Evolutionary conservation across 2,329 filamentous ascomycete genomes (phyloP).

Genomic region (Ophiostoma himal-ulmi): DNA sequence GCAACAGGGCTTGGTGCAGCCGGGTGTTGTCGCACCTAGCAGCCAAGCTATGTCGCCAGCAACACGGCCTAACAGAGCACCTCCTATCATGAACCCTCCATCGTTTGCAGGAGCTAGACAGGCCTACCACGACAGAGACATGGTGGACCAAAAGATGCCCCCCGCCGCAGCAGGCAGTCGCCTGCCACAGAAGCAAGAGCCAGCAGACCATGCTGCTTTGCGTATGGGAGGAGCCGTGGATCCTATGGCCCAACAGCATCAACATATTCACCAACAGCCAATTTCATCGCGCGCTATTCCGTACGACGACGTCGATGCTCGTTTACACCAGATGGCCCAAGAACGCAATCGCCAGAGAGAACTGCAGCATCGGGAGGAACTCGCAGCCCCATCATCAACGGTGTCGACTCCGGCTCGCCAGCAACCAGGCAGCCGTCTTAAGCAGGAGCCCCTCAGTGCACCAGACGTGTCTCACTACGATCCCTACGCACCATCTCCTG

Average conservation of each 20-base stretch:
- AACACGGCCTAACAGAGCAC: conserved; percentile 29
- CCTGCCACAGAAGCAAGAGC: conserved; percentile 8
- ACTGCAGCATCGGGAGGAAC: conserved; percentile 28
- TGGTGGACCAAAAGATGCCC: conserved; percentile 20
- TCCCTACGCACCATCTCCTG: conserved; percentile 14
- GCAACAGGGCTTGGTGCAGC: conserved; percentile 21
- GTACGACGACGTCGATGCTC: conserved; percentile 27
- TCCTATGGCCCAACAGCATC: conserved; percentile 14
- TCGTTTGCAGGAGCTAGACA: conserved; percentile 19
- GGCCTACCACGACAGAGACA: conserved; percentile 23
- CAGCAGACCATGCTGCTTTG: not conserved
- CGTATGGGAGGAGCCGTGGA: not conserved
- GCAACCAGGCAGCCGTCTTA: conserved; percentile 14
- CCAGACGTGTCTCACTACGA: conserved; percentile 21
- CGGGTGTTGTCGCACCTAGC: conserved; percentile 26
- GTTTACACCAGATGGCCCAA: conserved; percentile 35
- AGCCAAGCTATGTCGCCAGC: conserved; percentile 45
- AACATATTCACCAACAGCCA: conserved; percentile 25
- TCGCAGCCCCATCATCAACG: conserved; percentile 23
- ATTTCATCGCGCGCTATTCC: conserved; percentile 23
- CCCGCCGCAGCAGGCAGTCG: not conserved
- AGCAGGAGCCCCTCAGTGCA: conserved; percentile 16
- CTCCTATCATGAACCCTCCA: conserved; percentile 15
- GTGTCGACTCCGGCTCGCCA: conserved; percentile 9
- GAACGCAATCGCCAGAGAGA: conserved; percentile 27